Percentiles rank a stretch among this genome's conserved stretches.
phyloP scores from a whole-genome alignment of 2,329 filamentous ascomycete genomes.

The Penicillium sp. region DNA sequence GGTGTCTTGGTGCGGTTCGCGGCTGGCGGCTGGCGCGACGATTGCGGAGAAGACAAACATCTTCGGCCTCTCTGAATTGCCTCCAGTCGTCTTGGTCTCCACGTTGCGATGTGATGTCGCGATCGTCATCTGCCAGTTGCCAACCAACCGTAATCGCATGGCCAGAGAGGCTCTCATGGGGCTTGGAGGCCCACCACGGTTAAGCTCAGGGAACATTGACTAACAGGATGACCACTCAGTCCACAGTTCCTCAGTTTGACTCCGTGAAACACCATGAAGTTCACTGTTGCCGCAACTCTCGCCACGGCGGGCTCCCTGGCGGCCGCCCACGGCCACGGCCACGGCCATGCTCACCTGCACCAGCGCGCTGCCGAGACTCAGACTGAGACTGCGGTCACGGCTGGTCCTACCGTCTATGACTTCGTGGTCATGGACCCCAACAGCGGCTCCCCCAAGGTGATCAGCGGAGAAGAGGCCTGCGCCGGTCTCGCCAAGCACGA shows the following conservation, averaged over 20 bases:
- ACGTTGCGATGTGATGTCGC: no score
- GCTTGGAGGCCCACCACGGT: not conserved
- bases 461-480: conserved; percentile 54
- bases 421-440: conserved; percentile 59
- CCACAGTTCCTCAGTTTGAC: conserved; percentile 8
- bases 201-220: not conserved
- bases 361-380: conserved; percentile 34
- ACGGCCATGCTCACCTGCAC: conserved; percentile 39
- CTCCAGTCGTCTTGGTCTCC: no score
- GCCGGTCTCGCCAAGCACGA: conserved; percentile 65
- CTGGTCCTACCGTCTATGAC: conserved; percentile 63
- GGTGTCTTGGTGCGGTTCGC: no score
- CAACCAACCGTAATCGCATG: no score
- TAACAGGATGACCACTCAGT: not conserved
- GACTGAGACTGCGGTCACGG: conserved; percentile 49
- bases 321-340: conserved; percentile 39
- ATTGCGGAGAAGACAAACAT: no score
- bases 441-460: conserved; percentile 25
- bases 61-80: no score
- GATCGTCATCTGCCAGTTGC: no score
- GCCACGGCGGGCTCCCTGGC: conserved; percentile 40
- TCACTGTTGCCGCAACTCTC: conserved; percentile 33
- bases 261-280: conserved; percentile 33
- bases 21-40: no score
- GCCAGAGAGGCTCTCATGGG: not conserved